phyloP scores from a whole-genome alignment of 2,329 filamentous ascomycete species.

The Ramularia collo-cygni region DNA sequence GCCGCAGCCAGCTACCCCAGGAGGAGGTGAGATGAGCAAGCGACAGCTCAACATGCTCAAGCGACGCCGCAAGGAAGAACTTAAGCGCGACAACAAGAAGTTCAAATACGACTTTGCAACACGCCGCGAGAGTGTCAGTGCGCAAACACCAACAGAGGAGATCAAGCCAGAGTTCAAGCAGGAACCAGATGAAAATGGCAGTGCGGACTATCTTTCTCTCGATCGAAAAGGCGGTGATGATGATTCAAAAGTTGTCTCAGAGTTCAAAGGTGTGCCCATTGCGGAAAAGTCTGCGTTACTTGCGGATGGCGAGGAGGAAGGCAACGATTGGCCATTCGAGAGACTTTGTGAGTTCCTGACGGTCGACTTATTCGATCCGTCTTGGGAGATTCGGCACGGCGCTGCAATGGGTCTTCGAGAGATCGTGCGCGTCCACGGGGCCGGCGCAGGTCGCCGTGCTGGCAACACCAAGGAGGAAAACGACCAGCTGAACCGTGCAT shows the following conservation, averaged over 20 bases:
- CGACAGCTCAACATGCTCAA: slow-evolving; percentile 92
- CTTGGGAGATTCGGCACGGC: slow-evolving; percentile 94
- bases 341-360: slow-evolving; percentile 89
- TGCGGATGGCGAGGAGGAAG: slow-evolving; percentile 67
- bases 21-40: slow-evolving; percentile 62
- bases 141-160: slow-evolving; percentile 46
- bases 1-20: slow-evolving; percentile 22
- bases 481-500: slow-evolving; percentile 68
- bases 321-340: slow-evolving; percentile 88
- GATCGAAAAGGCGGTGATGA: slow-evolving; percentile 78
- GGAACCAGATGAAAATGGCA: slow-evolving; percentile 44
- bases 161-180: slow-evolving; percentile 55
- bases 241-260: slow-evolving; percentile 83
- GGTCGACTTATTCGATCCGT: slow-evolving; percentile 84
- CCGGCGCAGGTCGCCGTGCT: slow-evolving; percentile 70
- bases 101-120: slow-evolving; percentile 66
- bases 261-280: slow-evolving; percentile 80
- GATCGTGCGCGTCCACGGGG: slow-evolving; percentile 83
- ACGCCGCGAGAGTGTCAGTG: slow-evolving; percentile 56
- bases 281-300: slow-evolving; percentile 83
- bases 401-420: slow-evolving; percentile 93
- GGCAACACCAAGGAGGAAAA: slow-evolving; percentile 69
- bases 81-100: slow-evolving; percentile 83
- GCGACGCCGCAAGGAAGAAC: slow-evolving; percentile 83
- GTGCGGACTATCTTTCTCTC: slow-evolving; percentile 78